Base-by-base conservation (phyloP, 768 basidiomycete genomes). In the Mycena galericulata region DNA sequence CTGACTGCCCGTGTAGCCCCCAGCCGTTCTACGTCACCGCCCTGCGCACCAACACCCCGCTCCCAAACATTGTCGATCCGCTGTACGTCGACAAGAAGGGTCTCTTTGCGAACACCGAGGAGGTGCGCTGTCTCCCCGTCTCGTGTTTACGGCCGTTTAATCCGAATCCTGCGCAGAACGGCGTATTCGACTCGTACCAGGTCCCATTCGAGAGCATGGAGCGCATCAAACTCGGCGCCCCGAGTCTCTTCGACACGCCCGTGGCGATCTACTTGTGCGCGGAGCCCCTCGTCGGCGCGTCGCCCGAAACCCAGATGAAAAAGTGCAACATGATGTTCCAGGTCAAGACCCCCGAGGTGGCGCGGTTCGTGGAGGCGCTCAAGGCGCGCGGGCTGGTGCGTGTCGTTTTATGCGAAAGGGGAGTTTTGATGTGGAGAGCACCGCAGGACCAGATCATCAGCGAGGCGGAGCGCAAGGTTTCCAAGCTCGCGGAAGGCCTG, bases 391-490 rank as follows among this genome's bases (percentile, higher is more conserved):
- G 72, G n/a, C 9, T 67, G 50, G 71, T 73, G 38, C 24, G 55
- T 60, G 4, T 27, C 34, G 34, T 36, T 24, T 41, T 24, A n/a
- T n/a, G 27, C 36, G 20, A n/a, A 14, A 18, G 34, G 26, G 2
- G n/a, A 3, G 46, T 12, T 30, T 27, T 59, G 27, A 59, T n/a
- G 15, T 12, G 47, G 58, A 43, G 15, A n/a, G 29, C 15, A 20
- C 43, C 26, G 11, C 30, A 64, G 67, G 59, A 58, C 46, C 30
- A 69, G 32, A 34, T 72, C 20, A 61, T 67, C 45, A 61, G 45
- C 34, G 50, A 64, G 8, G 34, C 46, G 38, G 68, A 67, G 22
- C 63, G 65, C 22, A 74, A 74, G 65, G 60, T 74, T 17, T 74
- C 73, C 29, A 65, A 54, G 43, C 40, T 64, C 41, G 61, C 32